Evolutionary conservation across 139 green algal species (phyloP).

Genomic region (Microglena sp.): DNA sequence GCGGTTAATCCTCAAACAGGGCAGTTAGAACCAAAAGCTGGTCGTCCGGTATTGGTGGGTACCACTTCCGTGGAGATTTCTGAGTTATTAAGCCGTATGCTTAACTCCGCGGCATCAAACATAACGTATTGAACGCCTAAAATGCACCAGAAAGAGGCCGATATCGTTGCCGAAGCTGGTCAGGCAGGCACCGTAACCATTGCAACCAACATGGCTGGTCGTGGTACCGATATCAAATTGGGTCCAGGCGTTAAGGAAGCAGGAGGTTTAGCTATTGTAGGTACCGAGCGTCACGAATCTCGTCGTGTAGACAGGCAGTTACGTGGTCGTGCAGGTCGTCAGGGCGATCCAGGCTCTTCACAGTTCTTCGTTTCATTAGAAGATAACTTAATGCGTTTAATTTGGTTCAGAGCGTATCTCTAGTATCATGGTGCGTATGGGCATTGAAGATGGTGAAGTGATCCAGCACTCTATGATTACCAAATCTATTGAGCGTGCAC

Average conservation of each 20-base stretch:
- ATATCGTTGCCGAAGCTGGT: conserved; percentile 91
- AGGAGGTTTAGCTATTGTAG: conserved; percentile 35
- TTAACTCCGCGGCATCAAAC: conserved; percentile 67
- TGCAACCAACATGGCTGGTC: conserved; percentile 97
- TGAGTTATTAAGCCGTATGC: conserved; percentile 68
- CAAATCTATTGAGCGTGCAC: conserved; percentile 82
- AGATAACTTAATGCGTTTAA: conserved; percentile 86
- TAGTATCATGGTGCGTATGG: conserved; percentile 85
- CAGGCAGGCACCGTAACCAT: conserved; percentile 82
- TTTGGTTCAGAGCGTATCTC: conserved; percentile 95
- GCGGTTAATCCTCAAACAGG: no score
- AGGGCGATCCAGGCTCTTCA: no score
- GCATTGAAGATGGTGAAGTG: conserved; percentile 79
- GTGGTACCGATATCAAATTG: conserved; percentile 97
- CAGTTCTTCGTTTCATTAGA: conserved; percentile 93
- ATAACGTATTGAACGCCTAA: conserved; percentile 91
- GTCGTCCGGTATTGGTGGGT: conserved; percentile 86
- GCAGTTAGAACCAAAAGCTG: no score
- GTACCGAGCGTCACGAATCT: conserved; percentile 93
- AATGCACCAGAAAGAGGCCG: conserved; percentile 93
- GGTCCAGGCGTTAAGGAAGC: no score
- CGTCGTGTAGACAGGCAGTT: conserved; percentile 97
- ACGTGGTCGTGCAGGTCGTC: conserved; percentile 52
- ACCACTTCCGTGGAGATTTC: conserved; percentile 88
- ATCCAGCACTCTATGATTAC: conserved; percentile 95